Evolutionary conservation across 2,329 filamentous ascomycete species (phyloP).

Genomic region (Seiridium cupressi): DNA sequence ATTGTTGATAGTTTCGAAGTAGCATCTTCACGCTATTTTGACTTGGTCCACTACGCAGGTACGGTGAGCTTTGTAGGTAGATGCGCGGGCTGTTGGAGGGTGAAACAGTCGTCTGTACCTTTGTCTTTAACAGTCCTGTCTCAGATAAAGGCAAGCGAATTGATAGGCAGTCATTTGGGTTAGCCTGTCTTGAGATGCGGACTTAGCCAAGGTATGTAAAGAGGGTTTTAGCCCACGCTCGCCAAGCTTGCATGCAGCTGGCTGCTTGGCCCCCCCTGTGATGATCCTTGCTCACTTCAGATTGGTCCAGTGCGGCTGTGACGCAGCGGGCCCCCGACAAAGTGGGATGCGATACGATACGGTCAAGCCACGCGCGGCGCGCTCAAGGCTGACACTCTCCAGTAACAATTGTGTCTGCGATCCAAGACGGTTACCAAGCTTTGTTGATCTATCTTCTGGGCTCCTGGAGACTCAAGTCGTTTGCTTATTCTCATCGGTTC

Average conservation of each 20-base stretch:
- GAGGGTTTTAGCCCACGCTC: neutral
- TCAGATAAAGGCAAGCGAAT: too few relatives aligned
- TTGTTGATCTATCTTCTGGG: neutral
- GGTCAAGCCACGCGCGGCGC: slow-evolving; percentile 5
- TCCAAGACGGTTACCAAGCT: neutral
- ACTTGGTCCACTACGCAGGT: too few relatives aligned
- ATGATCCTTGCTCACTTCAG: slow-evolving; percentile 2
- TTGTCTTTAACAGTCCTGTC: too few relatives aligned
- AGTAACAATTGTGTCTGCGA: neutral
- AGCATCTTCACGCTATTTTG: too few relatives aligned
- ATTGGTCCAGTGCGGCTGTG: slow-evolving; percentile 7
- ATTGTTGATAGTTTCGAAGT: too few relatives aligned
- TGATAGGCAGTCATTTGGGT: too few relatives aligned
- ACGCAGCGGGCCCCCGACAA: neutral
- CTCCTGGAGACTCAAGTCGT: neutral
- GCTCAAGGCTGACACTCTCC: slow-evolving; percentile 6
- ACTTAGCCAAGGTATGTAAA: too few relatives aligned
- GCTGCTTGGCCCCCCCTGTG: neutral
- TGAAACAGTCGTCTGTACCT: too few relatives aligned
- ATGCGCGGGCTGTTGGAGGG: too few relatives aligned
- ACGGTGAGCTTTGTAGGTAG: too few relatives aligned
- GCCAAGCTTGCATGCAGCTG: neutral
- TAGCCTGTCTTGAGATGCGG: too few relatives aligned
- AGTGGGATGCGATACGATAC: slow-evolving; percentile 4
- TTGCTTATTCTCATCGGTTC: slow-evolving; percentile 1